These are phyloP conservation scores for Esteya vermicola DNA, from an alignment of 2,329 filamentous ascomycete genomes.

Conservation along the genomic window DNA sequence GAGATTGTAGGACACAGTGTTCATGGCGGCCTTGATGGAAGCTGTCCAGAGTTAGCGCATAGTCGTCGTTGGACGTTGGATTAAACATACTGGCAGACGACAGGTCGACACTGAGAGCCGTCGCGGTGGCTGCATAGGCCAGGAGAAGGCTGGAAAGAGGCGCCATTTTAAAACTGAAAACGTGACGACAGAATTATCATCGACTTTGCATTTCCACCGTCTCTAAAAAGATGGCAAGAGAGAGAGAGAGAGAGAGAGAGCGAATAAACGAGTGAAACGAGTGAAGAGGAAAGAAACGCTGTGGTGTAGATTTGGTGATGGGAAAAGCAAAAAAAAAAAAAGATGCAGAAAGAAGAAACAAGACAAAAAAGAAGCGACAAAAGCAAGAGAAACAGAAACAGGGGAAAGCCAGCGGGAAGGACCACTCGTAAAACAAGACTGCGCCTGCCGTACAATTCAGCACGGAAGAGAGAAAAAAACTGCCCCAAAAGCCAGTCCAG, in stretches of 20 bases:
- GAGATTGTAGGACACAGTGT: constrained; percentile 33
- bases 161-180: neutral
- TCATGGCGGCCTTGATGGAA: constrained; percentile 30
- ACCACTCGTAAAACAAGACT: too few species aligned
- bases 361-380: neutral
- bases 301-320: too few species aligned
- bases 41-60: constrained; percentile 22
- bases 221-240: neutral
- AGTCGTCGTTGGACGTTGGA: too few species aligned
- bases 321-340: neutral
- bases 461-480: too few species aligned
- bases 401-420: neutral
- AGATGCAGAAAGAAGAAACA: neutral
- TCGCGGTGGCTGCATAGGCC: constrained; percentile 6
- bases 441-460: too few species aligned
- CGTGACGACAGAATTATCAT: too few species aligned
- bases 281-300: neutral
- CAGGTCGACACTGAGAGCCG: constrained; percentile 7
- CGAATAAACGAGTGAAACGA: neutral
- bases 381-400: neutral
- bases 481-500: too few species aligned
- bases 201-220: too few species aligned
- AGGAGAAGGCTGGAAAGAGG: neutral
- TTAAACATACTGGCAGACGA: constrained; percentile 4
- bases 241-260: neutral